phyloP scores from a whole-genome alignment of 306 rosid species.

The Lithocarpus polystachyus region DNA sequence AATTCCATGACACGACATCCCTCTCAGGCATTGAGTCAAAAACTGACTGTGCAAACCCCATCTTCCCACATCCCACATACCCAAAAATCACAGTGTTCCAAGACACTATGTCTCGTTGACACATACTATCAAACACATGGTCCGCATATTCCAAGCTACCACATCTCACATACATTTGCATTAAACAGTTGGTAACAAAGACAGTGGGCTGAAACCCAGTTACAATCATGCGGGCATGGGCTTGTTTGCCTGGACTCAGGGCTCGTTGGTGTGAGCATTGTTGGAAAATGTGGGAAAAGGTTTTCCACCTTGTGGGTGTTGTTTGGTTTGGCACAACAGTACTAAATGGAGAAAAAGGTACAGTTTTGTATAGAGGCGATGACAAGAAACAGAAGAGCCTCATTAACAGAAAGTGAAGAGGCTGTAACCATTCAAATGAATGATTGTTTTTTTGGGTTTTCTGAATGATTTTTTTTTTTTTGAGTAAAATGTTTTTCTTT shows the following conservation, averaged over 20 bases:
- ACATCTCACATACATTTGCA: conserved; percentile 58
- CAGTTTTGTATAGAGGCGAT: background rate
- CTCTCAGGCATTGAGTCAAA: conserved; percentile 63
- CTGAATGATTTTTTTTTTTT: no score
- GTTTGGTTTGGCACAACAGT: conserved; percentile 25
- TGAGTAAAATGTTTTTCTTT: no score
- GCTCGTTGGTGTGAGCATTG: conserved; percentile 55
- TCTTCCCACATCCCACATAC: conserved; percentile 48
- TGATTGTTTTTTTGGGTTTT: no score
- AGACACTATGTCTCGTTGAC: conserved; percentile 50
- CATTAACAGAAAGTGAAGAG: conserved; percentile 15
- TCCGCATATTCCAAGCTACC: conserved; percentile 41
- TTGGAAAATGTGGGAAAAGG: conserved; percentile 73
- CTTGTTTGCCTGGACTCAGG: conserved; percentile 60
- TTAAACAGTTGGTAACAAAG: conserved; percentile 65
- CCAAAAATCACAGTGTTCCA: conserved; percentile 87
- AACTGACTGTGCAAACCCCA: conserved; percentile 41
- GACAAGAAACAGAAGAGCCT: conserved; percentile 12
- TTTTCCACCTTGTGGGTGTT: conserved; percentile 41
- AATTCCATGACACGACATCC: conserved; percentile 83
- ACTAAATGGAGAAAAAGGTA: conserved; percentile 21
- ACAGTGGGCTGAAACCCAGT: conserved; percentile 70
- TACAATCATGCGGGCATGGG: conserved; percentile 65
- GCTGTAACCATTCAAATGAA: no score
- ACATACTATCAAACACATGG: conserved; percentile 63